These are phyloP conservation scores for Populus simonii DNA, from an alignment of 345 rosid species.

Conservation along the genomic window DNA sequence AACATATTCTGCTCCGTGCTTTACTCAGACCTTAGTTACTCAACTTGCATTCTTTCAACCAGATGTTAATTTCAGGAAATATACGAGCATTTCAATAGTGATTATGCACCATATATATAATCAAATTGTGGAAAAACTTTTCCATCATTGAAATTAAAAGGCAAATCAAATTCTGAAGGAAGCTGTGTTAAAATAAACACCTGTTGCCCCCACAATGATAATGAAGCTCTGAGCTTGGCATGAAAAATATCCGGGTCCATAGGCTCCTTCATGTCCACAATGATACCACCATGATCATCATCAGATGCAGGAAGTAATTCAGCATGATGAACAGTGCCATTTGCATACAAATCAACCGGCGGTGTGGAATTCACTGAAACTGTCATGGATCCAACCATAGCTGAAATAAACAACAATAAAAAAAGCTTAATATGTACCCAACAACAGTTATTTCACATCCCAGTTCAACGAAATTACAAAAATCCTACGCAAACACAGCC, in stretches of 20 bases:
- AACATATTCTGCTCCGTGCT: no score
- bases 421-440: no score
- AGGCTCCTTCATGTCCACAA: slow-evolving; percentile 52
- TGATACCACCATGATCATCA: slow-evolving; percentile 56
- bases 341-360: slow-evolving; percentile 1
- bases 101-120: no score
- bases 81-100: no score
- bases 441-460: no score
- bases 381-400: slow-evolving; percentile 17
- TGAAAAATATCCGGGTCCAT: slow-evolving; percentile 43
- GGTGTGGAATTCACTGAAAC: background rate
- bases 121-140: no score
- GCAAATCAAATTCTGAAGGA: no score
- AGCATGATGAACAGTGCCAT: slow-evolving; percentile 28
- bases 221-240: slow-evolving; percentile 38
- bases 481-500: no score
- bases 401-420: background rate
- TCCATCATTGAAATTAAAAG: no score
- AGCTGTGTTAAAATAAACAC: slow-evolving; percentile 19
- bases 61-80: no score
- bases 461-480: background rate
- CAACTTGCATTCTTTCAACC: no score
- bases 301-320: slow-evolving; percentile 42
- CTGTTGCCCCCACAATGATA: slow-evolving; percentile 53
- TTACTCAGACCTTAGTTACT: no score